Percentiles rank a stretch among this genome's conserved stretches.
Evolutionary conservation across 2,329 filamentous ascomycete genomes (phyloP).

Genomic region (Fusarium graminum): DNA sequence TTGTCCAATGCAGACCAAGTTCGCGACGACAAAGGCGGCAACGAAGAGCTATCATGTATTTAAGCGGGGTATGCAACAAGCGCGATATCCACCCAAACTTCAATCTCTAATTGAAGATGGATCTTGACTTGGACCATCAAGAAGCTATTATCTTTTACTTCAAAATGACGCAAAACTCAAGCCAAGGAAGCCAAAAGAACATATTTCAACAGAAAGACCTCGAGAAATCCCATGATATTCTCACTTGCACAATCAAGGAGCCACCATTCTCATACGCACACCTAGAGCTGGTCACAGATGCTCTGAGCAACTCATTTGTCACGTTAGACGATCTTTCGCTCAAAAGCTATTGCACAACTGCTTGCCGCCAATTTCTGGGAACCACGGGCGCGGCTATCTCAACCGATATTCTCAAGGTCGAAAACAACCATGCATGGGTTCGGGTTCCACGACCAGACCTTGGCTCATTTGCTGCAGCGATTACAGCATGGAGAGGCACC

Average conservation of each 20-base stretch:
- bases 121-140: constrained; percentile 7
- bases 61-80: constrained; percentile 42
- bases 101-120: constrained; percentile 24
- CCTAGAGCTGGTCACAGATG: constrained; percentile 61
- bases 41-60: constrained; percentile 34
- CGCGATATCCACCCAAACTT: constrained; percentile 16
- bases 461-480: constrained; percentile 70
- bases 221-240: constrained; percentile 62
- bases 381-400: constrained; percentile 74
- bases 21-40: constrained; percentile 33
- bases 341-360: constrained; percentile 72
- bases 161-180: constrained; percentile 45
- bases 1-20: constrained; percentile 13
- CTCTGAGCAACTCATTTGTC: constrained; percentile 30
- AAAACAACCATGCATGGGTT: constrained; percentile 70
- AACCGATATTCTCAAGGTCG: constrained; percentile 76
- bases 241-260: constrained; percentile 63
- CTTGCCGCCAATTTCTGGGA: constrained; percentile 78
- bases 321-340: constrained; percentile 72
- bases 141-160: background rate
- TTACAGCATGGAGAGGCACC: constrained; percentile 73
- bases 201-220: constrained; percentile 51
- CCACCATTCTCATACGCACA: constrained; percentile 70
- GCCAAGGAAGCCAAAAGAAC: constrained; percentile 41
- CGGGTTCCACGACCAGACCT: constrained; percentile 73